Base-by-base conservation (phyloP, 306 rosid species). In the Spatholobus suberectus region DNA sequence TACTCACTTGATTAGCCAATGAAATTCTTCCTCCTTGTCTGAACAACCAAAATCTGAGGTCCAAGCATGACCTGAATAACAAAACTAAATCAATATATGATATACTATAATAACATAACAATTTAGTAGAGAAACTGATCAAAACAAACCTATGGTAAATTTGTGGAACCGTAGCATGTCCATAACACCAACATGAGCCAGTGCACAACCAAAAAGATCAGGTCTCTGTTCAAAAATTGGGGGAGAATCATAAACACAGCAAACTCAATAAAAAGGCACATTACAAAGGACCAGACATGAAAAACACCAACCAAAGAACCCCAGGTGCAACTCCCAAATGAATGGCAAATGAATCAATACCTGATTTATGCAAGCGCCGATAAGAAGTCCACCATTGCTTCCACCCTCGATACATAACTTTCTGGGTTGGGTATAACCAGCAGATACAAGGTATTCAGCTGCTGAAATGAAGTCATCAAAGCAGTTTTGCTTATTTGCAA, bases 101-200 rank as follows among this genome's bases (percentile, higher is more conserved):
- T 23, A 38, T 41, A 40, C 63, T 17, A 4, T 41, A 23, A 62
- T 35, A 70, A 58, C 29, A 61, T 14, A 72, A 13, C 65, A 46
- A 27, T 76, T 63, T 73, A 67, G 82, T 40, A 35, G 32, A 46
- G 49, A 15, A 34, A 70, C 21, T 51, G 73, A 81, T 40, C 58
- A n/a, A 77, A 69, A 83, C 91, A 55, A 73, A 94, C 99, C 99
- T 78, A 96, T 92, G 34, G 98, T 96, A 59, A 96, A 96, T 87
- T 96, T 94, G 84, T 94, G 98, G 90, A 95, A 95, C 38, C 97
- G 93, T 76, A 95, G 87, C 99, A 95, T 93, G 86, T 95, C 99
- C 99, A 95, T 95, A 29, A 95, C 99, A 70, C 99, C 98, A 84
- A 96, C 98, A 88, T 90, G 98, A 88, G 99, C 98, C 79, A 95